phyloP scores from a whole-genome alignment of 768 basidiomycete species.

The Phylloporus arenicola region DNA sequence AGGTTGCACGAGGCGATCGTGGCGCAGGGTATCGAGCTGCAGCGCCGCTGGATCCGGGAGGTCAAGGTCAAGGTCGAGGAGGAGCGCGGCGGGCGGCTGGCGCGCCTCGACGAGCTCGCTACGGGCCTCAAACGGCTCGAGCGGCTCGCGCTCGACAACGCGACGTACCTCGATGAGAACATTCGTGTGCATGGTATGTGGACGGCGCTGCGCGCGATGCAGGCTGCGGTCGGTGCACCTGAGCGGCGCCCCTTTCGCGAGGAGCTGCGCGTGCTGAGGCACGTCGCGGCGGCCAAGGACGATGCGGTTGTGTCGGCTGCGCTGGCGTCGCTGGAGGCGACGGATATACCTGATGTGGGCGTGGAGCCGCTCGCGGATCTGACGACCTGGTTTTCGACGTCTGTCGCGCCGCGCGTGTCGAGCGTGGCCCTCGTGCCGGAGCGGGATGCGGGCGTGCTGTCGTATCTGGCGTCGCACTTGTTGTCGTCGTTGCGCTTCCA shows the following conservation, averaged over 20 bases:
- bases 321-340: conserved; percentile 62
- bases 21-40: conserved; percentile 95
- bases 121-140: conserved; percentile 88
- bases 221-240: conserved; percentile 58
- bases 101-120: conserved; percentile 91
- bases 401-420: conserved; percentile 78
- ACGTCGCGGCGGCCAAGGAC: conserved; percentile 64
- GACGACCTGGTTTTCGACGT: conserved; percentile 82
- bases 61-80: conserved; percentile 94
- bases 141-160: conserved; percentile 87
- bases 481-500: conserved; percentile 76
- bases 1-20: conserved; percentile 93
- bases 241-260: conserved; percentile 81
- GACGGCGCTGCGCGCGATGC: conserved; percentile 84
- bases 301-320: conserved; percentile 63
- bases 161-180: conserved; percentile 86
- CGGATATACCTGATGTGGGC: conserved; percentile 70
- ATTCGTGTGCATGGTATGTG: conserved; percentile 87
- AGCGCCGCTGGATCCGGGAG: conserved; percentile 93
- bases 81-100: conserved; percentile 91
- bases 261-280: conserved; percentile 79
- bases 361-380: conserved; percentile 89
- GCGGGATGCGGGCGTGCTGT: conserved; percentile 79
- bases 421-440: conserved; percentile 93
- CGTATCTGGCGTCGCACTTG: conserved; percentile 77